Evolutionary conservation across 352 stramenopile species (phyloP).

Genomic region (Saprolegnia parasitica): DNA sequence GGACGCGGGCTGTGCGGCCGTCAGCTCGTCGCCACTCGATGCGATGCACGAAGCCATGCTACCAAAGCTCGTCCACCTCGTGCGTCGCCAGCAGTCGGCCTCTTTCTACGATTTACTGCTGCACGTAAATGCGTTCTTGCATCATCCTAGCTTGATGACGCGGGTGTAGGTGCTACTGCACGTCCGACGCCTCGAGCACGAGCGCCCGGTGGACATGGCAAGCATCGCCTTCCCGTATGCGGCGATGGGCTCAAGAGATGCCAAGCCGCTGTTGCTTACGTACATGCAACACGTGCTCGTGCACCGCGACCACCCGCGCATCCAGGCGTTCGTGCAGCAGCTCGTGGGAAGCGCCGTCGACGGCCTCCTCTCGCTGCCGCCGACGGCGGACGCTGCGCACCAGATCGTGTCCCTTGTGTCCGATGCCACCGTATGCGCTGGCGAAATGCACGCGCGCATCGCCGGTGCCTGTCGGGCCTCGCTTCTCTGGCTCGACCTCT

Average conservation of each 20-base stretch:
- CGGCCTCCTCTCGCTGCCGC: background rate
- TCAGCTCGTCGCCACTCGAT: background rate
- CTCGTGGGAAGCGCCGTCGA: background rate
- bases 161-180: background rate
- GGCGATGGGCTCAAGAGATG: background rate
- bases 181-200: background rate
- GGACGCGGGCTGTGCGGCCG: background rate
- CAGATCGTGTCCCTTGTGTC: background rate
- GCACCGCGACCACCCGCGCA: background rate
- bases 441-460: background rate
- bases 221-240: slow-evolving; percentile 5
- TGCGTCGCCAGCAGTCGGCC: background rate
- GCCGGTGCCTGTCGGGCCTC: background rate
- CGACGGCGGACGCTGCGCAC: too few relatives aligned
- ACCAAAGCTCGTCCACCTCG: background rate
- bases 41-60: background rate
- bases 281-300: background rate
- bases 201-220: background rate
- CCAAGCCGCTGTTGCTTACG: background rate
- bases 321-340: background rate
- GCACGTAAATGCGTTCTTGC: background rate
- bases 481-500: background rate
- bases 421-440: background rate
- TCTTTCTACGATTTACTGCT: background rate
- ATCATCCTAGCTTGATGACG: background rate